Evolutionary conservation across 1,284 basidiomycete species (phyloP).

Genomic region (Sparassis latifolia): DNA sequence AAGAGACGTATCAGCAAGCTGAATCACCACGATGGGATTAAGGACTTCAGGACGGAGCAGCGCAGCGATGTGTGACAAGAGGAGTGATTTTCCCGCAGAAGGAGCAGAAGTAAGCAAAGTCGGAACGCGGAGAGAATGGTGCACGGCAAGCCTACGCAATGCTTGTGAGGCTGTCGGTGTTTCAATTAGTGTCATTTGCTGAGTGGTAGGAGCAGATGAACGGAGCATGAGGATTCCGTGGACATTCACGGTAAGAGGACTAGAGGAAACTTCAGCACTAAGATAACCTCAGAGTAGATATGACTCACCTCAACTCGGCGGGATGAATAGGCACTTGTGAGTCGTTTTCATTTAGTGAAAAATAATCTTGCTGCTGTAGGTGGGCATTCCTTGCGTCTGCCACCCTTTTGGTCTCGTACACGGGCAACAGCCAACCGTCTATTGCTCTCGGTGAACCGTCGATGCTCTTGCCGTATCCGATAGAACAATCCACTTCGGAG

Average conservation of each 20-base stretch:
- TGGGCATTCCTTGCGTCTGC: conserved; percentile 46
- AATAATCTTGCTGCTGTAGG: conserved; percentile 40
- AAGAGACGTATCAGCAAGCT: conserved; percentile 90
- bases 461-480: conserved; percentile 42
- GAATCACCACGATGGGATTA: conserved; percentile 74
- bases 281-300: conserved; percentile 31
- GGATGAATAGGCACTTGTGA: conserved; percentile 30
- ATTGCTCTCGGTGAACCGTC: conserved; percentile 37
- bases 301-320: conserved; percentile 48
- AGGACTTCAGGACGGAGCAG: conserved; percentile 50
- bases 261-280: conserved; percentile 25
- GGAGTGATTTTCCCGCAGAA: conserved; percentile 85
- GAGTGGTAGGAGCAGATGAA: conserved; percentile 18
- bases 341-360: conserved; percentile 31
- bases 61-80: conserved; percentile 74
- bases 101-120: conserved; percentile 83
- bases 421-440: conserved; percentile 78
- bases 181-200: conserved; percentile 45
- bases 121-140: conserved; percentile 67
- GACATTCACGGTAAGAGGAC: conserved; percentile 49
- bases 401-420: conserved; percentile 60
- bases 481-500: conserved; percentile 48
- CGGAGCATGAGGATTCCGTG: conserved; percentile 61
- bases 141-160: conserved; percentile 60
- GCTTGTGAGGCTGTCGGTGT: conserved; percentile 60